phyloP scores from a whole-genome alignment of 352 stramenopile genomes.

The Pythium rhizo-oryzae region DNA sequence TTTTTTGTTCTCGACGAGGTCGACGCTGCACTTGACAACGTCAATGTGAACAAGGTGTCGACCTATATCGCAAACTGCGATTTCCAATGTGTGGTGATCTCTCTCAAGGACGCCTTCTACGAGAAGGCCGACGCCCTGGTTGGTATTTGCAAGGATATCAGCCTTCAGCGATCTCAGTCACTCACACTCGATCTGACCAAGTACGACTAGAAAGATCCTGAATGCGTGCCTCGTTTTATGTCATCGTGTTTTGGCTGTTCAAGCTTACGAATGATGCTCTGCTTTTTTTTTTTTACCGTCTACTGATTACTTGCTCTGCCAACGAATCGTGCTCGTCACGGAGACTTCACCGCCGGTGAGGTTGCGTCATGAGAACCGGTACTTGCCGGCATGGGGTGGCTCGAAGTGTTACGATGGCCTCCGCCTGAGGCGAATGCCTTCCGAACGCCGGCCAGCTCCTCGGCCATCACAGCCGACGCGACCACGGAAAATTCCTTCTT shows the following conservation, averaged over 20 bases:
- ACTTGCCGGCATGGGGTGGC: background rate
- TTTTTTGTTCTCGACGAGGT: slow-evolving; percentile 99
- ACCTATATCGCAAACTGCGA: slow-evolving; percentile 96
- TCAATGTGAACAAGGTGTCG: slow-evolving; percentile 99
- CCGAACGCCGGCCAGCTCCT: slow-evolving; percentile 63
- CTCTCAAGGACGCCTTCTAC: slow-evolving; percentile 98
- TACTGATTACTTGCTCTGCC: background rate
- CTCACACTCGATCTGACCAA: slow-evolving; percentile 84
- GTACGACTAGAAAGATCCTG: slow-evolving; percentile 35
- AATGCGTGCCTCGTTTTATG: background rate
- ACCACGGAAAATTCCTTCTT: slow-evolving; percentile 82
- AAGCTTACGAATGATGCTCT: background rate
- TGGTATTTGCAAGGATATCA: slow-evolving; percentile 89
- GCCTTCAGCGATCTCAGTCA: slow-evolving; percentile 65
- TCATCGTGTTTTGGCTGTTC: background rate
- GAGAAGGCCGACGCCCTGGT: slow-evolving; percentile 94
- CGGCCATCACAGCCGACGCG: slow-evolving; percentile 51
- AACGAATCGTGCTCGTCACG: background rate
- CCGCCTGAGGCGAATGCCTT: slow-evolving; percentile 45
- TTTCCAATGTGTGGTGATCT: slow-evolving; percentile 99
- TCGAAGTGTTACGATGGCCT: background rate
- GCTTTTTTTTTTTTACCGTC: background rate
- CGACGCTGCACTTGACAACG: slow-evolving; percentile 99
- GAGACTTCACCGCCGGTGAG: background rate
- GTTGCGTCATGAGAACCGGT: background rate